Evolutionary conservation across 108 stramenopile genomes (phyloP), one percentile per base, ranked within the genome.

Genomic region (Chaetoceros muelleri): DNA sequence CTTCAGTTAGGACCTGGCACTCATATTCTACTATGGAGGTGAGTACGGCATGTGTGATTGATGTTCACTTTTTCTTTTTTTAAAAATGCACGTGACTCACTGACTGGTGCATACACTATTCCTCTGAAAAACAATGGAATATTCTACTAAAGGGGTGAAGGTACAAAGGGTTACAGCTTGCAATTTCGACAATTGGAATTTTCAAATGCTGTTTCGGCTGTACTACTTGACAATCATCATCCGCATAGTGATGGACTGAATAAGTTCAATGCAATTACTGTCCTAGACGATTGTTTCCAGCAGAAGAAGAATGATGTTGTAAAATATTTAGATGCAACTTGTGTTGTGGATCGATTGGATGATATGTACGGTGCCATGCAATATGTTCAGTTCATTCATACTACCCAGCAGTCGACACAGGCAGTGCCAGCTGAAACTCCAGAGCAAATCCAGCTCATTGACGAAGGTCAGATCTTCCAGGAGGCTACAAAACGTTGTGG

Each of bases 341-440:
- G 52, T 53, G 13, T 13, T 10, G 34, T 40, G 13, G 34, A 40
- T 40, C 8, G 13, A 40, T 13, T 10, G 13, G 48, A 58, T 53
- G 40, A 56, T 62, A 79, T 84, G 51, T 79, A 91, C 58, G 78
- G 78, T 31, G 82, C 81, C 18, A 82, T 91, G 81, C 89, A 91
- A 59, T 87, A 80, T 44, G 58, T 81, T 19, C 34, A 40, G 5
- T 5, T 40, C 5, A 13, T 5, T 40, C 5, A 40, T 40, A 10
- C 34, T 10, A n/a, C n/a, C n/a, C n/a, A n/a, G n/a, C n/a, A n/a
- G 24, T 5, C 52, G 25, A 29, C 24, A 55, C 3, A 31, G 0
- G 25, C 13, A 23, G 25, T 19, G n/a, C 28, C 31, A 44, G 22
- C 44, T 13, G 60, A 46, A 44, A 49, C 60, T 2, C 52, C 67